These are phyloP conservation scores for Maudiozyma serrabonitensis DNA, from an alignment of 805 yeast species.

Conservation along the genomic window DNA sequence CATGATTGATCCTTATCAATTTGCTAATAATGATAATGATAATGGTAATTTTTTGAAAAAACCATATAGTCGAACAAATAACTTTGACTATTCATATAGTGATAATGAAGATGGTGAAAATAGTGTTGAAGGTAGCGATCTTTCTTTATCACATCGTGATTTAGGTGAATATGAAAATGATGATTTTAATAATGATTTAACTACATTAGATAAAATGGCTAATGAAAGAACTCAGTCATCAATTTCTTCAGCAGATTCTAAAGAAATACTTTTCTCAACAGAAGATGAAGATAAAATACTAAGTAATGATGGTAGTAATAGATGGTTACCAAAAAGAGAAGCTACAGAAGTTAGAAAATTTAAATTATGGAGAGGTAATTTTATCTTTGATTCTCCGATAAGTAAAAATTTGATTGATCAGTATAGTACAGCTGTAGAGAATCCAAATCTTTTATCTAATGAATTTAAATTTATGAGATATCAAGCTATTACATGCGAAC, in stretches of 20 bases:
- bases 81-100: constrained; percentile 3
- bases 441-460: constrained; percentile 28
- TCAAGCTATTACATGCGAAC: constrained; percentile 91
- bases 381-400: constrained; percentile 83
- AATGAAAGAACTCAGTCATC: constrained; percentile 7
- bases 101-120: constrained; percentile 2
- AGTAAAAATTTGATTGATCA: constrained; percentile 54
- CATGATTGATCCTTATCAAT: constrained; percentile 28
- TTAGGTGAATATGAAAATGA: constrained; percentile 19
- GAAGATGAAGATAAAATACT: constrained; percentile 3
- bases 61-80: constrained; percentile 5
- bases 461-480: constrained; percentile 84
- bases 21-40: background rate
- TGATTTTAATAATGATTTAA: constrained; percentile 9
- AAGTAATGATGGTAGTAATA: background rate
- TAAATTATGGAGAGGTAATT: constrained; percentile 50
- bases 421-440: constrained; percentile 35
- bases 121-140: constrained; percentile 5
- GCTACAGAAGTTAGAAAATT: constrained; percentile 25
- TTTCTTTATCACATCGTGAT: constrained; percentile 14
- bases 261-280: constrained; percentile 4
- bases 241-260: constrained; percentile 8
- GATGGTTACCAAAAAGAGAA: constrained; percentile 9
- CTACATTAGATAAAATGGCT: constrained; percentile 8
- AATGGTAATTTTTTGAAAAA: background rate